These are phyloP conservation scores for Serendipita vermifera DNA, from an alignment of 768 basidiomycete species.

Conservation along the genomic window DNA sequence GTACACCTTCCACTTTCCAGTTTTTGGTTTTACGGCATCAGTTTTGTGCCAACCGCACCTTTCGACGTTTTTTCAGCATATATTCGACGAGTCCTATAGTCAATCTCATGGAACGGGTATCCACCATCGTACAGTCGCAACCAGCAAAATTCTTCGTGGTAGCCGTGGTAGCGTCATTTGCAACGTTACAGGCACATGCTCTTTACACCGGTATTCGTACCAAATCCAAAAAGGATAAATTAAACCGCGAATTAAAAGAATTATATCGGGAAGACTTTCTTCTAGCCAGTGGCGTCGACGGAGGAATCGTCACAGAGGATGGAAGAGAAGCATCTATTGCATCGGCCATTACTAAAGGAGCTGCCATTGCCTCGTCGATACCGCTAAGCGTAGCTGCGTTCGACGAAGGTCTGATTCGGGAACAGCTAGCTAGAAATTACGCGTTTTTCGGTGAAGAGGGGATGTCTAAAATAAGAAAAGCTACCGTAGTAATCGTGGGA, in stretches of 20 bases:
- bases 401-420: conserved; percentile 69
- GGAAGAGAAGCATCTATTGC: not conserved
- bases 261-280: not conserved
- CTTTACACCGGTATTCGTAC: not conserved
- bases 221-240: not conserved
- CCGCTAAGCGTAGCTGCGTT: conserved; percentile 27
- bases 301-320: not conserved
- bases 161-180: conserved; percentile 3
- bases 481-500: conserved; percentile 77
- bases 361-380: not conserved
- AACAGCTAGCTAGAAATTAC: conserved; percentile 88
- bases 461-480: conserved; percentile 63
- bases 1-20: not conserved
- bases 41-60: not conserved
- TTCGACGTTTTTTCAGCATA: not conserved
- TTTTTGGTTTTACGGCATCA: not conserved
- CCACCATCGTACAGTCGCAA: not conserved
- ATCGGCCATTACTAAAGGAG: not conserved
- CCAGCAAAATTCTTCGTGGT: not conserved
- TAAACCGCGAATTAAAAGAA: not conserved
- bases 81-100: too few species aligned
- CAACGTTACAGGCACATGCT: not conserved
- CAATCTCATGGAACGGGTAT: not conserved
- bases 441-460: conserved; percentile 85
- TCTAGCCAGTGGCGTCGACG: not conserved